Evolutionary conservation across 345 rosid species (phyloP).

Genomic region (Firmiana major): DNA sequence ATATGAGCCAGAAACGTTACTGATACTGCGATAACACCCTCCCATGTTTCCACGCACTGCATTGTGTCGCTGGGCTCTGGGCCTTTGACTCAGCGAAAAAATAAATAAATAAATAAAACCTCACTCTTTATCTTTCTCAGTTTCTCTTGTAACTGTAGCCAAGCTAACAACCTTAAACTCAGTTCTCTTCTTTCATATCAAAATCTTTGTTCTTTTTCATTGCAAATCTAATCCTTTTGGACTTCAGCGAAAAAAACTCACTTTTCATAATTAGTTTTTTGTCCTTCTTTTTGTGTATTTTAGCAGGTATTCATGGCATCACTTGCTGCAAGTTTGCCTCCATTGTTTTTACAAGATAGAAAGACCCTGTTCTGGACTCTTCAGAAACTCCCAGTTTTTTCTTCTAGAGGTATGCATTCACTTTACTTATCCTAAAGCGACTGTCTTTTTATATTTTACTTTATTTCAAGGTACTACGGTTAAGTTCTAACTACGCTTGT

Average conservation of each 20-base stretch:
- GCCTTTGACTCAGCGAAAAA: no score
- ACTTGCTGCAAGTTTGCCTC: constrained; percentile 39
- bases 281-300: not conserved
- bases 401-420: constrained; percentile 32
- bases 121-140: no score
- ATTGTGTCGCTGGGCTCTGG: no score
- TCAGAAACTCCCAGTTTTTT: constrained; percentile 39
- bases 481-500: not conserved
- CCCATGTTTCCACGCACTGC: no score
- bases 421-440: not conserved
- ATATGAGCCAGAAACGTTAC: no score
- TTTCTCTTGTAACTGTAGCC: no score
- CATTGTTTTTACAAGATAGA: constrained; percentile 40
- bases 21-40: no score
- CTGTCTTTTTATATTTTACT: not conserved
- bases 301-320: constrained; percentile 53
- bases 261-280: not conserved
- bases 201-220: not conserved
- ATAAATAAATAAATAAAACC: no score
- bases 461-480: not conserved
- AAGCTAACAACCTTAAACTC: no score
- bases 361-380: constrained; percentile 34
- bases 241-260: not conserved
- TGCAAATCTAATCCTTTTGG: not conserved
- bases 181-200: not conserved